Evolutionary conservation across 768 basidiomycete genomes (phyloP).

Genomic region (Pilatotrama ljubarskyi): DNA sequence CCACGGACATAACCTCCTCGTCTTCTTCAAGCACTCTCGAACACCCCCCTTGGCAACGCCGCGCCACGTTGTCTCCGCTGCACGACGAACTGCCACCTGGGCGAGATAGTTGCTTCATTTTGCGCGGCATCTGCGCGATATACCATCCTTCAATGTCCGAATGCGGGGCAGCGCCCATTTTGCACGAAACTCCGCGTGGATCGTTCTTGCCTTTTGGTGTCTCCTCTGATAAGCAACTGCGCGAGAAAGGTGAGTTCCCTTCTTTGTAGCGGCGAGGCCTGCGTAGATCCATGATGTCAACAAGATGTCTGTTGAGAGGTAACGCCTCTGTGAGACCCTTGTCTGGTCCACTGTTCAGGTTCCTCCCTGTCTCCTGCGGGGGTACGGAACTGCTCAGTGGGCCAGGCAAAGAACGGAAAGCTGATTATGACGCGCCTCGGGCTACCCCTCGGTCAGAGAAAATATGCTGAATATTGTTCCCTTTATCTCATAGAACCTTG

Average conservation of each 20-base stretch:
- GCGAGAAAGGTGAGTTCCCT: slow-evolving; percentile 1
- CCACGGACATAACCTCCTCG: slow-evolving; percentile 5
- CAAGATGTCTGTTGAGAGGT: slow-evolving; percentile 21
- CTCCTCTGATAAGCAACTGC: neutral
- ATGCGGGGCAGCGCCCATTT: neutral
- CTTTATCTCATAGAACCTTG: too few relatives aligned
- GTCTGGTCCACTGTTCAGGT: slow-evolving; percentile 42
- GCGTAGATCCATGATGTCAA: slow-evolving; percentile 24
- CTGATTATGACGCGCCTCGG: slow-evolving; percentile 36
- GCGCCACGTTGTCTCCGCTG: neutral
- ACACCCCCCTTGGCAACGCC: slow-evolving; percentile 10
- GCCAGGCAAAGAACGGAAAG: slow-evolving; percentile 60
- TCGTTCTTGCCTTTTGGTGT: too few relatives aligned
- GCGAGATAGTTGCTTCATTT: slow-evolving; percentile 10
- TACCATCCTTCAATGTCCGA: slow-evolving; percentile 1
- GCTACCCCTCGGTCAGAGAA: neutral
- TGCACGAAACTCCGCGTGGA: neutral
- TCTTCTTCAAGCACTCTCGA: neutral
- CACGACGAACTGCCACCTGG: neutral
- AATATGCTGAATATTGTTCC: neutral
- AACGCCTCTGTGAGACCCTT: slow-evolving; percentile 41
- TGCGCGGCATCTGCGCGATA: neutral
- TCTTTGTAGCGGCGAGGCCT: neutral
- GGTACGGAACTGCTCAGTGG: slow-evolving; percentile 45
- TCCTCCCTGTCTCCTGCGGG: slow-evolving; percentile 9